Evolutionary conservation across 2,329 filamentous ascomycete genomes (phyloP), one percentile per base, ranked within the genome.

Genomic region (Chaetomiaceae sp.): DNA sequence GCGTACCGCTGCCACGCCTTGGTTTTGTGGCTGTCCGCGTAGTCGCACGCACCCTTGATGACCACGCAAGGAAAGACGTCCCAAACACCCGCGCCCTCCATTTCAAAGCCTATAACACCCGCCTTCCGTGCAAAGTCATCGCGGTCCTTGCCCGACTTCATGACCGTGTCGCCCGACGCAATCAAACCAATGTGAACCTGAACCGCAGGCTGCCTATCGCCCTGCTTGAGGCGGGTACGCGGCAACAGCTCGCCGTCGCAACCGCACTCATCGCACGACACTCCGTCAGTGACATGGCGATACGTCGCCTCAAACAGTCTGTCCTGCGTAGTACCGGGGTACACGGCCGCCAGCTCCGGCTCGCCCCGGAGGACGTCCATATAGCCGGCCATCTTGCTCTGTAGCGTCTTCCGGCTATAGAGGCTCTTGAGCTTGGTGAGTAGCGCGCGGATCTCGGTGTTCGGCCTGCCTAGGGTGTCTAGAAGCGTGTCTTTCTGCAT

Each of bases 381-480:
- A 29, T 47, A 50, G 23, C 40, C 36, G 39, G 40, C 33, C 52
- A 54, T 47, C 34, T 29, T 42, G 14, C 4, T 27, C 25, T 43
- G 47, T 36, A 54, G 42, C 36, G 27, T 43, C 40, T 42, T 43
- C 52, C 46, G 40, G 47, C 42, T n/a, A 19, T 23, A 45, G 23
- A 29, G 44, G 19, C 44, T 31, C 22, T 44, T 48, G 6, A 67
- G 43, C 1, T 37, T 46, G 5, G 56, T 59, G 8, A 71, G 45
- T 15, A 69, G 40, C 1, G 57, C 53, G 4, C 64, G 63, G 19
- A 71, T 64, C 23, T 50, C 47, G 20, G 29, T 15, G 29, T 59
- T 63, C 9, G 65, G 60, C 36, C 62, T 57, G 2, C 63, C 61
- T 6, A 68, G 64, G 2, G 27, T 59, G 43, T 71, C 49, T 4